Base-by-base conservation (phyloP, 1,139 yeast genomes). In the Candida neerlandica region DNA sequence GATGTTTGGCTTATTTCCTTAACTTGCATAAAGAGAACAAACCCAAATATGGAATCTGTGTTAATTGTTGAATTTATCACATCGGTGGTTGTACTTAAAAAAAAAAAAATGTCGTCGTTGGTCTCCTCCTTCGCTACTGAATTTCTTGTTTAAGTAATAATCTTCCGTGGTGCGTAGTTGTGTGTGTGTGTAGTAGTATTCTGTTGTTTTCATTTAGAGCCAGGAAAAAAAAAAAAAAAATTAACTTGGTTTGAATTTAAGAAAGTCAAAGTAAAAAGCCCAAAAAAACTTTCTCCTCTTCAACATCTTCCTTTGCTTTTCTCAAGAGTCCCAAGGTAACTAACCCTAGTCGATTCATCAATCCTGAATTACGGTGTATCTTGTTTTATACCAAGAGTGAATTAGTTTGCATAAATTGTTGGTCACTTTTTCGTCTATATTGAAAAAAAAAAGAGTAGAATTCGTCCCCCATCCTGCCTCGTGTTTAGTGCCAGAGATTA, bases 71-170 rank as follows among this genome's bases (percentile, higher is more conserved):
- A 29, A 11, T 29, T 29, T 5, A 4, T 10, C 27, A 23, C 27
- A 23, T 23, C 27, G 9, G 27, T 23, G 27, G 27, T 3, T 23
- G 2, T 10, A 3, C 4, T 5, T 4, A 23, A 30, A 30, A 30
- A 12, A 30, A 15, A 33, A 14, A 14, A 15, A 33, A 32, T 29
- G 33, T 21, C 41, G 41, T 37, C 15, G 41, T 37, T 21, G 11
- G n/a, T 18, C 16, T 35, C 27, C 14, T 18, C 12, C 40, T 35
- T n/a, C 14, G 9, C 12, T 27, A 11, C 27, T 37, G 2, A 12
- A 37, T 37, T 37, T 37, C 41, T 37, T 19, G 29, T 21, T 37
- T 37, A 14, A 37, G 41, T 37, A 37, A 37, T 37, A 37, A 37
- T 21, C 21, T 21, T 21, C 27, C 41, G 29, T 21, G 41, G 41